Base-by-base conservation (phyloP, 2,329 filamentous ascomycete genomes). In the Claviceps citrina region DNA sequence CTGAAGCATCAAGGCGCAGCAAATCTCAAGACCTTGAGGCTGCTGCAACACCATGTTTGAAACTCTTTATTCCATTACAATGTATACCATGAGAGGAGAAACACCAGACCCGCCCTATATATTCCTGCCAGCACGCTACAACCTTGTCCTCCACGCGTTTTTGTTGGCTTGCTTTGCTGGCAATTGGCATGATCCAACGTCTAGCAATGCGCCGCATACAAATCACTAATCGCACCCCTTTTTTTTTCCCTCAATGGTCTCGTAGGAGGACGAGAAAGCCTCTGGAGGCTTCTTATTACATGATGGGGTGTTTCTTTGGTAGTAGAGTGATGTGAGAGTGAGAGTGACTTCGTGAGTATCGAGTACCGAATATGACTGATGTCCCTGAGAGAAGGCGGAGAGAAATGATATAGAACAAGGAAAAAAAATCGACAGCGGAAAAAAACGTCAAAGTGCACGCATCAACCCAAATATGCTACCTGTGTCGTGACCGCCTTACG, bases 401-500 rank as follows among this genome's bases (percentile, higher is more conserved):
- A 43, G 38, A 51, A 50, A 56, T 46, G 44, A 47, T 43, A 24
- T 31, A 45, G 42, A 43, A 44, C 37, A 41, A 16, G 41, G 39
- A 46, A 46, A 47, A 25, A 4, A 25, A 5, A 10, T 12, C 31
- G 31, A 55, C 40, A 51, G 40, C 47, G 50, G 49, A 48, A 49
- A 44, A 52, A 44, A 51, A 55, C 51, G 53, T n/a, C n/a, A 56
- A 46, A 60, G 22, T 40, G 33, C 31, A 32, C 37, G 41, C 37
- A 33, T 40, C 24, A 39, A 36, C 54, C 55, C 55, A 60, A 61
- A 36, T 27, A 31, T 59, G 58, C 56, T 57, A 51, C 50, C 57
- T 54, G 53, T 48, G 32, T 43, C 50, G 55, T 57, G 49, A 53
- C 55, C 57, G 52, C 51, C 53, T 44, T 57, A 57, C 59, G 58